phyloP scores from a whole-genome alignment of 441 rosid species.

The Adansonia madagascariensis region DNA sequence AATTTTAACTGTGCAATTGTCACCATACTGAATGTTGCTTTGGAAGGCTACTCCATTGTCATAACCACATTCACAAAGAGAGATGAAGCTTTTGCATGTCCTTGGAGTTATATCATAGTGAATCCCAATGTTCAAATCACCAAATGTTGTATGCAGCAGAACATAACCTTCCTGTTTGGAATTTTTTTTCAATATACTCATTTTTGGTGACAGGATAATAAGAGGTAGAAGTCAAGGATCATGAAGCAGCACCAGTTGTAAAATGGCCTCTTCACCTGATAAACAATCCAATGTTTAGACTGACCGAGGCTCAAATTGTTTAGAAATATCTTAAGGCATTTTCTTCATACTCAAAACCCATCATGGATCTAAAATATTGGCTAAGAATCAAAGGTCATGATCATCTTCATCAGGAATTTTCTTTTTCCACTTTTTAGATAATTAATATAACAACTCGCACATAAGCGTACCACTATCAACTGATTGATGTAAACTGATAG shows the following conservation, averaged over 20 bases:
- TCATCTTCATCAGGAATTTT: not conserved
- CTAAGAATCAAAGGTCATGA: constrained; percentile 6
- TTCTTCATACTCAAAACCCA: not conserved
- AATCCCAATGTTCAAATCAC: too few species aligned
- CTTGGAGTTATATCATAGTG: constrained; percentile 92
- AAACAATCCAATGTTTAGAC: constrained; percentile 36
- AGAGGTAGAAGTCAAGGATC: too few species aligned
- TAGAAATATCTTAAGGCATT: not conserved
- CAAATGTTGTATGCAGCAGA: too few species aligned
- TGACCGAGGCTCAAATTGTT: constrained; percentile 9
- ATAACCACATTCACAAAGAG: constrained; percentile 86
- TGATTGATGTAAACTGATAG: not conserved
- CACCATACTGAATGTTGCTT: constrained; percentile 70
- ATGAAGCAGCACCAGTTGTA: too few species aligned
- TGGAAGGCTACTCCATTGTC: constrained; percentile 79
- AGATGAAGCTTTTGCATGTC: constrained; percentile 84
- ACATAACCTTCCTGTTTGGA: too few species aligned
- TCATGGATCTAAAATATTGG: not conserved
- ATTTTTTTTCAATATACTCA: too few species aligned
- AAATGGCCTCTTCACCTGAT: constrained; percentile 45
- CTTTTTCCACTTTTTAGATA: not conserved
- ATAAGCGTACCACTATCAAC: not conserved
- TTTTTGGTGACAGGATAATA: too few species aligned
- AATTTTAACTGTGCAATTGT: constrained; percentile 8
- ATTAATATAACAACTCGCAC: not conserved